phyloP scores from a whole-genome alignment of 1,139 yeast genomes.

The Nadsonia starkeyi-henricii region DNA sequence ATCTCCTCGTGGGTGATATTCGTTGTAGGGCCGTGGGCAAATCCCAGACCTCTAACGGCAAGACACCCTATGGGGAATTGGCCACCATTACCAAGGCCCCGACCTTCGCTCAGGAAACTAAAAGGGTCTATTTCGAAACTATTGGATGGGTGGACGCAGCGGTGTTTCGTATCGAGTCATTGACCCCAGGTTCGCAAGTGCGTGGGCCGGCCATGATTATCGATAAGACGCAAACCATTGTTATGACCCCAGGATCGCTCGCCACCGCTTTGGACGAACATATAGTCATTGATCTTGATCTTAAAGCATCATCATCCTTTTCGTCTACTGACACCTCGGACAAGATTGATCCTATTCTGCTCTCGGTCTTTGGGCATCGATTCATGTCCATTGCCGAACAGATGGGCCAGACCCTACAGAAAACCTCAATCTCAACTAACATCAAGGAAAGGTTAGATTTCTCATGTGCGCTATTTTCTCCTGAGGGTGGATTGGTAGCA shows the following conservation, averaged over 20 bases:
- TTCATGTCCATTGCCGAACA: conserved; percentile 86
- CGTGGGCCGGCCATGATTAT: conserved; percentile 73
- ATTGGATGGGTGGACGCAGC: conserved; percentile 38
- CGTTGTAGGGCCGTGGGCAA: conserved; percentile 60
- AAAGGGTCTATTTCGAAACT: conserved; percentile 30
- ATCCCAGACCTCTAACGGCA: conserved; percentile 8
- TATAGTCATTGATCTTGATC: conserved; percentile 32
- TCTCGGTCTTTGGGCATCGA: conserved; percentile 70
- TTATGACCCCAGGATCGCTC: conserved; percentile 56
- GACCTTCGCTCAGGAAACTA: conserved; percentile 16
- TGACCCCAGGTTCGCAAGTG: conserved; percentile 40
- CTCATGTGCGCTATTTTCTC: conserved; percentile 71
- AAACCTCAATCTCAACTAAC: conserved; percentile 74
- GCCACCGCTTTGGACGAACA: conserved; percentile 55
- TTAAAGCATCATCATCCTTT: conserved; percentile 12
- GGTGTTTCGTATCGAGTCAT: conserved; percentile 36
- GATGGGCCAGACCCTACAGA: conserved; percentile 71
- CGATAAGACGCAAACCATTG: conserved; percentile 77
- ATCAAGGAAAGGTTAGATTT: conserved; percentile 75
- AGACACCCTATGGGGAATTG: conserved; percentile 5
- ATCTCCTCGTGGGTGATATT: conserved; percentile 66
- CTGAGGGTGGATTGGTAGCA: conserved; percentile 64
- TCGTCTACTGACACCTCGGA: conserved; percentile 25
- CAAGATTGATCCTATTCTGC: conserved; percentile 49
- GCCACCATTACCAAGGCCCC: conserved; percentile 13